Base-by-base conservation (phyloP, 306 rosid species). In the Vigna nakashimae region DNA sequence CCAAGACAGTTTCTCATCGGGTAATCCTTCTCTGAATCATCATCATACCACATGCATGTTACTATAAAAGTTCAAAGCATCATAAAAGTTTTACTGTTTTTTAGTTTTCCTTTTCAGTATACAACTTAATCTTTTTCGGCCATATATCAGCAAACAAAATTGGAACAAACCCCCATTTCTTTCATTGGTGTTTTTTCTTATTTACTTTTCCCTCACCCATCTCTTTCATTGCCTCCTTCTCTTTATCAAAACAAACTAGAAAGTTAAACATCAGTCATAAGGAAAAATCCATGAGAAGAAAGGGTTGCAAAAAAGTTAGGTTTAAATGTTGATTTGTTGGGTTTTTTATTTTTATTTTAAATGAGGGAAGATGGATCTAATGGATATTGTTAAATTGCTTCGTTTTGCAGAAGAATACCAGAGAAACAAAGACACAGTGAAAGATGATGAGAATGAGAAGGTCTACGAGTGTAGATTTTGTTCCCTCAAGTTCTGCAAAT, bases 401-500 rank as follows among this genome's bases (percentile, higher is more conserved):
- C 65, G 45, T 53, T 76, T 84, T 8, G 79, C 57, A 77, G 88
- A 90, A 90, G 97, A 89, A 8, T 72, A 73, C 75, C 86, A 92
- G 84, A 90, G 85, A 80, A 94, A 94, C 90, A 89, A 89, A 90
- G 86, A 83, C 91, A 90, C 93, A 73, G 82, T 70, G 45, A 87
- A 85, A 83, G 98, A 90, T 24, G 98, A 89, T 1, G 94, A 93
- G 83, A 53, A 84, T 52, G 97, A 93, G 86, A 94, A 92, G 83
- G 97, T 94, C 56, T 94, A 92, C 5, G 97, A 94, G 81, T 94
- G 98, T 84, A 90, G 98, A 85, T 94, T 94, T 87, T 94, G 98
- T 88, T 94, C 97, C 87, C 98, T 92, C 65, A 94, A 92, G 90
- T 94, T 94, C 89, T 94, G 97, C 90, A 94, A 94, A 74, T 94